Conservation (phyloP, 1,139 yeast genomes). For the Candida pseudoviswanathii region DNA sequence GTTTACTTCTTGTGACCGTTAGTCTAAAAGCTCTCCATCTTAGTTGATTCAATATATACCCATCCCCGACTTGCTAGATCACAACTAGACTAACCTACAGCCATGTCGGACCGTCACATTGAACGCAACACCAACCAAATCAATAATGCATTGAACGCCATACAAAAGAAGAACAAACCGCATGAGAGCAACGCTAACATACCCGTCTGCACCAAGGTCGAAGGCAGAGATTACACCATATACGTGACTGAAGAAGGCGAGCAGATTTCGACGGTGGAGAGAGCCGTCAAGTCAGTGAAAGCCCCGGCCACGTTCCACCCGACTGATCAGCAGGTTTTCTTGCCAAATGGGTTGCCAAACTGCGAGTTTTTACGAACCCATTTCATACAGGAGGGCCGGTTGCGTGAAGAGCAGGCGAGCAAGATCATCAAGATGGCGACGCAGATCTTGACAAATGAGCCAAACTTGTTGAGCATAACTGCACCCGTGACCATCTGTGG, state of each 20-base stretch:
- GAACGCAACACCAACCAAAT: slow-evolving; percentile 55
- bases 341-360: slow-evolving; percentile 67
- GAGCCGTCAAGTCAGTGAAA: slow-evolving; percentile 64
- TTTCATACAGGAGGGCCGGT: slow-evolving; percentile 78
- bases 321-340: slow-evolving; percentile 66
- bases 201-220: background rate
- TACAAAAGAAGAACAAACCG: slow-evolving; percentile 50
- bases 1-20: background rate
- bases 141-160: slow-evolving; percentile 76
- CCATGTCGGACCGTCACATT: slow-evolving; percentile 9
- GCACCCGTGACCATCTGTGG: slow-evolving; percentile 98
- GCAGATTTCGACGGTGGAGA: slow-evolving; percentile 61
- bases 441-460: slow-evolving; percentile 65
- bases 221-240: slow-evolving; percentile 49
- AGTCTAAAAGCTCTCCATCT: background rate
- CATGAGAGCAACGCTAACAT: slow-evolving; percentile 14
- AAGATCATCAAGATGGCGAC: slow-evolving; percentile 72
- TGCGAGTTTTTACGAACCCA: slow-evolving; percentile 72
- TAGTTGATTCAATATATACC: too few species aligned
- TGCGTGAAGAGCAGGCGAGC: slow-evolving; percentile 71
- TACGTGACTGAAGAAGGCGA: slow-evolving; percentile 74
- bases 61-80: too few species aligned
- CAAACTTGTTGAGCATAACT: slow-evolving; percentile 76
- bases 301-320: slow-evolving; percentile 75
- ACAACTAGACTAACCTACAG: background rate